These are phyloP conservation scores for Zanthoxylum bungeanum DNA, from an alignment of 345 rosid genomes.

Conservation along the genomic window DNA sequence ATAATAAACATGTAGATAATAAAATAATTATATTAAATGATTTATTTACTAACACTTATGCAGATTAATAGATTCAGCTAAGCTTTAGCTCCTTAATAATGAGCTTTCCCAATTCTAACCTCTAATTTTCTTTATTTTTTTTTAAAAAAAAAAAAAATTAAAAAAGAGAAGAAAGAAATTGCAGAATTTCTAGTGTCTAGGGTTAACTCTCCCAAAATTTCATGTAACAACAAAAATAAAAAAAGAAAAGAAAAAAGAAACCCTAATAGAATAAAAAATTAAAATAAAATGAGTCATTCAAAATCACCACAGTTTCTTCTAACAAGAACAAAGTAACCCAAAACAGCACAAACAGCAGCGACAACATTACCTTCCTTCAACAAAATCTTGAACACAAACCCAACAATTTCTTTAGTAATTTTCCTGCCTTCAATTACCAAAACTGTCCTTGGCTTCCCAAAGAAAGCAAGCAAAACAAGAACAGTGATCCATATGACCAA, in stretches of 20 bases:
- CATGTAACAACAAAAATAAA: background rate
- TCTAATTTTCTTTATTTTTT: too few relatives aligned
- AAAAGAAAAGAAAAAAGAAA: too few relatives aligned
- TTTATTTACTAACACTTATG: too few relatives aligned
- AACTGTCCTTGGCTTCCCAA: constrained; percentile 68
- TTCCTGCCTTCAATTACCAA: constrained; percentile 76
- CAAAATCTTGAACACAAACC: constrained; percentile 59
- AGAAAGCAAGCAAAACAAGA: constrained; percentile 74
- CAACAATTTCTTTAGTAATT: constrained; percentile 68
- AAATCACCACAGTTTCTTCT: constrained; percentile 52
- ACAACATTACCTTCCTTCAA: constrained; percentile 81
- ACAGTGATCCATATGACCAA: constrained; percentile 78
- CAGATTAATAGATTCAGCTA: too few relatives aligned
- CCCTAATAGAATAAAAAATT: background rate
- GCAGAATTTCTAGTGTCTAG: background rate
- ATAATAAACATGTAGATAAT: too few relatives aligned
- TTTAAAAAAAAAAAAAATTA: too few relatives aligned
- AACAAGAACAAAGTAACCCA: constrained; percentile 73
- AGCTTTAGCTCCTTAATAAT: background rate
- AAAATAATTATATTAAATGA: too few relatives aligned
- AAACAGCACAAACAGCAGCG: constrained; percentile 78
- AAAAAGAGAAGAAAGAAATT: background rate
- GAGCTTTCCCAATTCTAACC: too few relatives aligned
- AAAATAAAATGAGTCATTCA: too few relatives aligned
- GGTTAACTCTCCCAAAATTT: constrained; percentile 11